Base-by-base conservation (phyloP, 2,329 filamentous ascomycete species). In the Celoporthe dispersa region DNA sequence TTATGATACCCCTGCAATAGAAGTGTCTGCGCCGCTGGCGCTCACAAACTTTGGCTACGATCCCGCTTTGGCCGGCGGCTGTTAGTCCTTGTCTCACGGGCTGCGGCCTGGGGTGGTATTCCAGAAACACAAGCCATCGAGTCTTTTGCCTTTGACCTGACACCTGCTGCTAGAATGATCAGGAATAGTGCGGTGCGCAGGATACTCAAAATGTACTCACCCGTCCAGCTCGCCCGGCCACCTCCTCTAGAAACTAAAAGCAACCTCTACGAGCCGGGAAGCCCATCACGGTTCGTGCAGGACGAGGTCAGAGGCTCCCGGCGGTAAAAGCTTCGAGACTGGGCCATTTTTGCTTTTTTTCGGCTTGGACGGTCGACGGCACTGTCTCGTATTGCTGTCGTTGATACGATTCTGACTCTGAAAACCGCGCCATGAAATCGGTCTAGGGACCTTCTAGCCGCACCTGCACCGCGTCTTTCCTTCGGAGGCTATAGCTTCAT, bases 1-100 rank as follows among this genome's bases (percentile, higher is more conserved):
- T 19, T 22, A 55, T 51, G 66, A 68, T 68, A 68, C 66, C 66
- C 57, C 39, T 41, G 35, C 11, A 33, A 60, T 60, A 37, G 8
- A 37, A 14, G 14, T 31, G 25, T 57, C 11, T 19, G 53, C 25
- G 25, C 53, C 25, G 25, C n/a, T 19, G 53, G 14, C 28, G 25
- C 12, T 57, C 25, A 57, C 28, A 31, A 16, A 33, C 25, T 28
- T 31, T 31, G 28, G 28, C 53, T 31, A 33, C 28, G 28, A 57
- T 55, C 51, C 44, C 51, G 51, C 51, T 55, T 28, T 28, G 51
- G n/a, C 51, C n/a, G n/a, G 25, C 25, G n/a, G n/a, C 51, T 28
- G 51, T 28, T 14, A 28, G 12, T 31, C 6, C 25, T n/a, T 48
- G 53, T 19, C 53, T 57, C 51, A 28, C 28, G 25, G 14, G 11